Evolutionary conservation across 768 basidiomycete species (phyloP).

Genomic region (Tricholoma hemisulphureum): DNA sequence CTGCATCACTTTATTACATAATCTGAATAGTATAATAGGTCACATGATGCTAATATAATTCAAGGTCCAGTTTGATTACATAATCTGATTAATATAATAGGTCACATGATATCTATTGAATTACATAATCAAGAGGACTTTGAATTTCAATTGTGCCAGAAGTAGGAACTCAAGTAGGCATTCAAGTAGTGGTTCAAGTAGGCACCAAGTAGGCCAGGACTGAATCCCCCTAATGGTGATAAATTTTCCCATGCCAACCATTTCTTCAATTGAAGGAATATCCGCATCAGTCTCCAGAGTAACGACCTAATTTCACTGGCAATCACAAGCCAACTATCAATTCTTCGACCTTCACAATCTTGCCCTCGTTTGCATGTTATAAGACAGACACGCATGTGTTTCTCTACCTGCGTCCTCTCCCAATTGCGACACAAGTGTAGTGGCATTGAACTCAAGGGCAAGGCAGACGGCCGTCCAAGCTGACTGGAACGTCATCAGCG

Average conservation of each 20-base stretch:
- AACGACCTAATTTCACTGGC: conserved; percentile 88
- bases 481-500: background rate
- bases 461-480: conserved; percentile 9
- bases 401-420: conserved; percentile 4
- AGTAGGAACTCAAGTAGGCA: too few relatives aligned
- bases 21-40: too few relatives aligned
- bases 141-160: too few relatives aligned
- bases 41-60: too few relatives aligned
- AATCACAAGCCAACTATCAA: conserved; percentile 74
- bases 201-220: too few relatives aligned
- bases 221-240: too few relatives aligned
- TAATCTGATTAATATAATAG: too few relatives aligned
- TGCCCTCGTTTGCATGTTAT: conserved; percentile 88
- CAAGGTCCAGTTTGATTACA: too few relatives aligned
- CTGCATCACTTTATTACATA: too few relatives aligned
- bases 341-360: conserved; percentile 88
- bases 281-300: conserved; percentile 70
- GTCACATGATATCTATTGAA: too few relatives aligned
- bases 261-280: conserved; percentile 93
- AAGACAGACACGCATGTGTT: conserved; percentile 8
- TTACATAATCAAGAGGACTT: too few relatives aligned
- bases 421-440: background rate
- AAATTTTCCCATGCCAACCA: conserved; percentile 98
- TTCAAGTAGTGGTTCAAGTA: too few relatives aligned
- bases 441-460: conserved; percentile 7